Conservation (phyloP, 805 yeast species). For the Limtongozyma cylindracea region DNA sequence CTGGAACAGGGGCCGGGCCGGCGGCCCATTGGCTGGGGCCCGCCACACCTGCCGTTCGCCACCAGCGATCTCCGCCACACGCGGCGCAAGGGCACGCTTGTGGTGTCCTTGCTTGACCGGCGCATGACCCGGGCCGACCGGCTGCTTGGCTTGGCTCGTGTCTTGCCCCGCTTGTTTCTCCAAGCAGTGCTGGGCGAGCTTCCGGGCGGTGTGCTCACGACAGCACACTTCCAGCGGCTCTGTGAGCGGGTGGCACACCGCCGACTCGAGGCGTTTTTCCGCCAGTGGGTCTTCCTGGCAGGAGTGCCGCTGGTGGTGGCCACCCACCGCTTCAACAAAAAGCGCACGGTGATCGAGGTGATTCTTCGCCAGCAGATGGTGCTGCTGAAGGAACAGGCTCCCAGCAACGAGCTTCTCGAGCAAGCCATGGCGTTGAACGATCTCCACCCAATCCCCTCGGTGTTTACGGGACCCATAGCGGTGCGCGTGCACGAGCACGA, state of each 20-base stretch:
- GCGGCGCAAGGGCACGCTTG: conserved; percentile 63
- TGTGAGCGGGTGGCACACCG: conserved; percentile 88
- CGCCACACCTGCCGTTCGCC: conserved; percentile 34
- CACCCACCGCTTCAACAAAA: conserved; percentile 81
- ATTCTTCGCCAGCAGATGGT: conserved; percentile 66
- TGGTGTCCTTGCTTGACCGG: conserved; percentile 60
- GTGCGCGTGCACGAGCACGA: conserved; percentile 93
- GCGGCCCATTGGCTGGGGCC: conserved; percentile 32
- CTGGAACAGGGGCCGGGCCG: conserved; percentile 49
- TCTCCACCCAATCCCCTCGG: conserved; percentile 13
- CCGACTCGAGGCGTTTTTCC: conserved; percentile 59
- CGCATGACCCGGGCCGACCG: conserved; percentile 93
- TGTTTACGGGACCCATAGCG: conserved; percentile 88
- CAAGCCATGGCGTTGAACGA: conserved; percentile 15
- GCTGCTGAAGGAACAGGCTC: no score
- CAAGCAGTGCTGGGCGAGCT: conserved; percentile 94
- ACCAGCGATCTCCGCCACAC: conserved; percentile 43
- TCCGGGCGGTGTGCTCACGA: conserved; percentile 48
- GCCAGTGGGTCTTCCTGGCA: conserved; percentile 77
- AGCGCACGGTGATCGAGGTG: conserved; percentile 85
- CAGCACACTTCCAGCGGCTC: conserved; percentile 73
- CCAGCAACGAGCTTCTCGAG: no score
- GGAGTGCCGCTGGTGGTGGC: conserved; percentile 81
- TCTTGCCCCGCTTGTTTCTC: conserved; percentile 68
- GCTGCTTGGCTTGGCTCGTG: conserved; percentile 78